These are phyloP conservation scores for Ceratocystis alfenasii DNA, from an alignment of 2,329 filamentous ascomycete genomes.

Conservation along the genomic window DNA sequence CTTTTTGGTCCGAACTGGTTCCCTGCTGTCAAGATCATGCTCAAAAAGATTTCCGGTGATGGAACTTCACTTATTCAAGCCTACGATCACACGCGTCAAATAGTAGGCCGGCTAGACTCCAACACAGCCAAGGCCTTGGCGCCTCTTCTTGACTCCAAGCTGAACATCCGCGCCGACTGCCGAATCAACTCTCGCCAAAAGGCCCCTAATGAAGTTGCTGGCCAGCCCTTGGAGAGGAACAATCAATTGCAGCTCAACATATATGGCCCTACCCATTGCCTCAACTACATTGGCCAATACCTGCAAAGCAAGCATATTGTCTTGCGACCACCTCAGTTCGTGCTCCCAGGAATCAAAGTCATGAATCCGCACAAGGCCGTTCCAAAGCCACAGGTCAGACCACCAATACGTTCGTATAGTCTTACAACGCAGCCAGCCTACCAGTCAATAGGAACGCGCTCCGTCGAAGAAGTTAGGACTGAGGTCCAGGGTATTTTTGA, in stretches of 20 bases:
- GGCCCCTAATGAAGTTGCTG: constrained; percentile 49
- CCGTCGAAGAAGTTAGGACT: constrained; percentile 72
- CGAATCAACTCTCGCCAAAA: constrained; percentile 57
- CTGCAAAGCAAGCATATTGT: constrained; percentile 41
- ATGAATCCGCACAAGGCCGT: constrained; percentile 56
- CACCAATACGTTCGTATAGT: constrained; percentile 29
- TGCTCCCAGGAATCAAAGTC: constrained; percentile 57
- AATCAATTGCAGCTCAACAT: constrained; percentile 61
- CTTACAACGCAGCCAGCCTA: constrained; percentile 24
- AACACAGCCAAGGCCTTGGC: constrained; percentile 55
- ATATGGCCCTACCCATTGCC: constrained; percentile 61
- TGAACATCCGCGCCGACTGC: constrained; percentile 57
- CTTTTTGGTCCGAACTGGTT: constrained; percentile 50
- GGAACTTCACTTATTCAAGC: constrained; percentile 53
- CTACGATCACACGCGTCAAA: constrained; percentile 55
- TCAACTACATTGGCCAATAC: constrained; percentile 46
- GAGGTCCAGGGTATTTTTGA: constrained; percentile 85
- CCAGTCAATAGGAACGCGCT: constrained; percentile 37
- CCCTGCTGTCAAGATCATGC: constrained; percentile 61
- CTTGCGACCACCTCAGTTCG: constrained; percentile 52
- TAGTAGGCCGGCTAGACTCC: constrained; percentile 65
- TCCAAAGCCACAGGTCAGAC: constrained; percentile 31
- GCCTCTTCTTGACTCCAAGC: constrained; percentile 57
- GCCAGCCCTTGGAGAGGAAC: constrained; percentile 47
- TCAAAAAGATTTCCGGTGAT: constrained; percentile 48